A percentile compares a stretch with the other conserved stretches of the same genome.
phyloP scores from a whole-genome alignment of 2,329 filamentous ascomycete species.

The Penicillium crustosum region DNA sequence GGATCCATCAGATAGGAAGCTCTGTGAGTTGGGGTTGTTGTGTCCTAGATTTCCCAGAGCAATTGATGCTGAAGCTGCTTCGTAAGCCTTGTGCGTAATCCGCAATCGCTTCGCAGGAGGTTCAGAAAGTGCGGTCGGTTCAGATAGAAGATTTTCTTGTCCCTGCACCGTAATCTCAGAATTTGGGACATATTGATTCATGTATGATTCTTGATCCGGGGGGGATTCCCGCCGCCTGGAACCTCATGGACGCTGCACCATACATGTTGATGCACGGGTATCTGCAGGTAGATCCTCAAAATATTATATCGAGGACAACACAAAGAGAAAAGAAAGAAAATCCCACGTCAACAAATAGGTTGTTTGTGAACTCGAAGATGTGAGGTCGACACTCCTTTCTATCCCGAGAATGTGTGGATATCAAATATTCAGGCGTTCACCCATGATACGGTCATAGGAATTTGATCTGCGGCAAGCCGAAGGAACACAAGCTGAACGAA shows the following conservation, averaged over 20 bases:
- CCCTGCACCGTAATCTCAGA: neutral
- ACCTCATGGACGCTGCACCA: conserved; percentile 21
- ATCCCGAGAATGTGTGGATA: conserved; percentile 14
- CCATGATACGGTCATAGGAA: conserved; percentile 27
- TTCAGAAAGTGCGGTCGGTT: conserved; percentile 5
- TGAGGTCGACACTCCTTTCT: conserved; percentile 1
- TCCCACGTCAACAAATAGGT: neutral
- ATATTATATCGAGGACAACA: neutral
- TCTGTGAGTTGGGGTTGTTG: neutral
- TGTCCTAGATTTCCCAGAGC: neutral
- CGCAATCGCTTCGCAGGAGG: conserved; percentile 24
- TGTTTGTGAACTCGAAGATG: neutral
- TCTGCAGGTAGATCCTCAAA: conserved; percentile 4
- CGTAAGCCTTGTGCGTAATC: conserved; percentile 11
- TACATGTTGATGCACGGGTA: conserved; percentile 25
- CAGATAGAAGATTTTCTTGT: neutral
- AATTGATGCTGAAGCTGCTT: conserved; percentile 3
- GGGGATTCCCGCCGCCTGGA: conserved; percentile 16
- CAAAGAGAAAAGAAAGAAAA: neutral
- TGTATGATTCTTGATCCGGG: conserved; percentile 16
- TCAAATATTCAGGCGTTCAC: conserved; percentile 24
- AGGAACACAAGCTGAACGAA: conserved; percentile 1
- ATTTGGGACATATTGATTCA: conserved; percentile 13
- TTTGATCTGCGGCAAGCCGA: conserved; percentile 7
- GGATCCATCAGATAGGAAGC: conserved; percentile 1